Percentiles rank a stretch among this genome's conserved stretches.
phyloP scores from a whole-genome alignment of 495 filamentous ascomycete genomes.

The Aspergillus avenaceus region DNA sequence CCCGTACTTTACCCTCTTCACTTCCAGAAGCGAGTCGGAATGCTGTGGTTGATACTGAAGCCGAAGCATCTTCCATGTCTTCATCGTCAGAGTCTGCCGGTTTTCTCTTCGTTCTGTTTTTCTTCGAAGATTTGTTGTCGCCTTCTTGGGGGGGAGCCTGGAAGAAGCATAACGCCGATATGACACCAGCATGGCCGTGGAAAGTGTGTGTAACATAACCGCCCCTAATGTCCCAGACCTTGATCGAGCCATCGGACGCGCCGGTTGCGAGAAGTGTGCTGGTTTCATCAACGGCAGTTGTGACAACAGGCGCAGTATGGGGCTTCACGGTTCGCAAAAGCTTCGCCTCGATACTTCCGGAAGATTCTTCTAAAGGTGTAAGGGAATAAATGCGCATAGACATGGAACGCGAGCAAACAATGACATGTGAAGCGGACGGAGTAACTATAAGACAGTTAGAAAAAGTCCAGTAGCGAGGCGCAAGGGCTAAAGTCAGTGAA shows the following conservation, averaged over 20 bases:
- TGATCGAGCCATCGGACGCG: conserved; percentile 84
- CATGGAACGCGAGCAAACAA: conserved; percentile 87
- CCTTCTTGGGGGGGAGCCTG: conserved; percentile 50
- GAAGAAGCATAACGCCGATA: conserved; percentile 91
- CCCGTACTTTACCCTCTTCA: conserved; percentile 85
- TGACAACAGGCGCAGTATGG: conserved; percentile 84
- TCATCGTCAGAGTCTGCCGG: conserved; percentile 35
- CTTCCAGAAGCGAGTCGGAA: conserved; percentile 86
- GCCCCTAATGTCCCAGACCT: conserved; percentile 92
- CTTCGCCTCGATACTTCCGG: conserved; percentile 54
- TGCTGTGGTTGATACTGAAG: conserved; percentile 39
- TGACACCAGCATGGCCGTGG: conserved; percentile 81
- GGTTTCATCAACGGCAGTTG: conserved; percentile 75
- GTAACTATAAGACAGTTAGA: conserved; percentile 56
- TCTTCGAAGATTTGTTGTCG: conserved; percentile 25
- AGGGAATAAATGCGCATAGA: conserved; percentile 90
- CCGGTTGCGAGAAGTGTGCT: conserved; percentile 90
- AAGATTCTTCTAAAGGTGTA: conserved; percentile 47
- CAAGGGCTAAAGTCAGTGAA: no score
- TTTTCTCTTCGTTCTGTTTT: conserved; percentile 45
- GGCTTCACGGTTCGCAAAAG: conserved; percentile 80
- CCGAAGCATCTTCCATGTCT: conserved; percentile 36
- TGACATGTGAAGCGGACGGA: conserved; percentile 78
- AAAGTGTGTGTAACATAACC: conserved; percentile 95
- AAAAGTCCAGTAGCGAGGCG: conserved; percentile 12